Evolutionary conservation across 495 filamentous ascomycete species (phyloP), one percentile per base, ranked within the genome.

Genomic region (Penicillium pulvis): DNA sequence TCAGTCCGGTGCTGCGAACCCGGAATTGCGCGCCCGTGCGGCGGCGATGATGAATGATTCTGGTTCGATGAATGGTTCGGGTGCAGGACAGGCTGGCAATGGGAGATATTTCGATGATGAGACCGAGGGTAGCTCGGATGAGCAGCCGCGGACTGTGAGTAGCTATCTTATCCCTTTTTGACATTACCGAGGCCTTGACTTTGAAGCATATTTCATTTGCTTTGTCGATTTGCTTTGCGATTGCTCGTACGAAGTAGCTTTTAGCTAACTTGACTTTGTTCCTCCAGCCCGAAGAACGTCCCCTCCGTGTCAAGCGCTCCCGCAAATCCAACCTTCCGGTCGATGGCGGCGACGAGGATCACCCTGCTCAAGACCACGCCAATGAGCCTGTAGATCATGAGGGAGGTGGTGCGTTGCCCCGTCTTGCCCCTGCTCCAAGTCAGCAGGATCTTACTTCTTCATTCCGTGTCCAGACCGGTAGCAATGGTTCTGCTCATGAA

Each of bases 251-350:
- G 33, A 24, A 23, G 24, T 30, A 51, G 52, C 19, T 46, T 28
- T 31, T 9, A 9, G 51, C 50, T 63, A 61, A 58, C 48, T 47
- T 47, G 43, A 42, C 23, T 51, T 26, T 50, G n/a, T 51, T 4
- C 20, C 17, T 7, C 28, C 50, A 96, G 91, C 91, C 91, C 16
- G 87, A 93, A 75, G 92, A 96, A 71, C 93, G 94, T 61, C 93
- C 93, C 16, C 80, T 96, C 51, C 89, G 93, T 56, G 86, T 87
- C 31, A 97, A 97, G 80, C 88, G 92, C 47, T 87, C 88, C 33
- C 89, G 79, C 35, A 83, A 82, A 54, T 75, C 72, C 16, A 75
- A 72, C 42, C 47, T 71, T 7, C 53, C 59, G 19, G 43, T 56
- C 30, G 71, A 71, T 23, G 70, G 65, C 10, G 72, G 54, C 20